phyloP scores from a whole-genome alignment of 495 filamentous ascomycete genomes.

The Arthonia radiata region DNA sequence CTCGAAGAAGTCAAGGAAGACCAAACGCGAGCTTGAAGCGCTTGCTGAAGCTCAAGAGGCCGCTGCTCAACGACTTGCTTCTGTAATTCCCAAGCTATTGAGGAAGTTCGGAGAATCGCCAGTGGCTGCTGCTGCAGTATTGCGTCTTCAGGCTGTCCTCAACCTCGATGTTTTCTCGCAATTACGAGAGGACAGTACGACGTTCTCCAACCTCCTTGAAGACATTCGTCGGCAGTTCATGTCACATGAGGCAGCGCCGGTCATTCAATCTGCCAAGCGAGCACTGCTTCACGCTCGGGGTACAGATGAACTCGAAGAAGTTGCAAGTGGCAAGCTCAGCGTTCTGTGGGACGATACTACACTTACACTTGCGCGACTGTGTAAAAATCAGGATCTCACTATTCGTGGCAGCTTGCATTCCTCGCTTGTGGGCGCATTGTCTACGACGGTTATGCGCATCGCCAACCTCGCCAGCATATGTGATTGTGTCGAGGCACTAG shows the following conservation, averaged over 20 bases:
- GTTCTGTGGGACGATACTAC: conserved; percentile 67
- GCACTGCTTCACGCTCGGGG: conserved; percentile 65
- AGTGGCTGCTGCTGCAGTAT: conserved; percentile 55
- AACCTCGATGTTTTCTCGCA: conserved; percentile 77
- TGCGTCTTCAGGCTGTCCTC: conserved; percentile 68
- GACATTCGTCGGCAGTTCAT: conserved; percentile 88
- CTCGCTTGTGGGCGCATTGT: conserved; percentile 38
- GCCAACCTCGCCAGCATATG: conserved; percentile 60
- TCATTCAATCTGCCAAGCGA: conserved; percentile 60
- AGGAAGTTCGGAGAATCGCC: conserved; percentile 84
- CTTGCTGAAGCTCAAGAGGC: conserved; percentile 42
- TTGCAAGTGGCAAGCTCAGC: conserved; percentile 53
- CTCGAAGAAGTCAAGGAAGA: conserved; percentile 36
- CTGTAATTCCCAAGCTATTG: conserved; percentile 57
- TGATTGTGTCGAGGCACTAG: conserved; percentile 48
- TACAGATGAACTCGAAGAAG: conserved; percentile 68
- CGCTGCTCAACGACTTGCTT: conserved; percentile 45
- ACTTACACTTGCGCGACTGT: conserved; percentile 38
- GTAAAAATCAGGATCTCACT: conserved; percentile 38
- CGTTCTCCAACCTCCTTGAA: conserved; percentile 59
- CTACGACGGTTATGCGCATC: conserved; percentile 60
- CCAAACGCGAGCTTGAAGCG: conserved; percentile 34
- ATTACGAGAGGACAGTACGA: conserved; percentile 59
- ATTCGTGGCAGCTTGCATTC: conserved; percentile 33
- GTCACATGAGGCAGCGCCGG: conserved; percentile 60